Conservation (phyloP, 139 green algal species). For the Tetraselmis striata region DNA sequence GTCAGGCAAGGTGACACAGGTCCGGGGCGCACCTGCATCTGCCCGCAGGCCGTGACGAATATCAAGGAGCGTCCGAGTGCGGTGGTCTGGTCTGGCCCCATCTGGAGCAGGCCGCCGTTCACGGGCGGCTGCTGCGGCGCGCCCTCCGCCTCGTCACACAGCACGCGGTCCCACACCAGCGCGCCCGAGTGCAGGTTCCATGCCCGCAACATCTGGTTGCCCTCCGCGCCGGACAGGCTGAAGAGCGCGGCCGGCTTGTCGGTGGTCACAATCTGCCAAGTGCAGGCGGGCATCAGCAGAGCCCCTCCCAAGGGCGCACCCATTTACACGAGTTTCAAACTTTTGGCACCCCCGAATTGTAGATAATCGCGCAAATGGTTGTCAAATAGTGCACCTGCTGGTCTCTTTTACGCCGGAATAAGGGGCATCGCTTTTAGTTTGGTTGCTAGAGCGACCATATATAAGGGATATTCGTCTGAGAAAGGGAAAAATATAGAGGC, state of each 20-base stretch:
- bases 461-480: too few species aligned
- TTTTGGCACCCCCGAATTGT: slow-evolving; percentile 4
- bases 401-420: too few species aligned
- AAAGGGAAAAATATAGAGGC: too few species aligned
- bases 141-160: not conserved
- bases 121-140: not conserved
- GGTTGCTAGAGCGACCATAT: too few species aligned
- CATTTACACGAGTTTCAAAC: not conserved
- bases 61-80: not conserved
- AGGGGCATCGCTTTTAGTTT: too few species aligned
- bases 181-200: slow-evolving; percentile 40
- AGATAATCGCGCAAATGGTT: too few species aligned
- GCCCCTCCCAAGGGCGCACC: slow-evolving; percentile 2
- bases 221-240: slow-evolving; percentile 18
- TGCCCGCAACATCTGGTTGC: slow-evolving; percentile 20
- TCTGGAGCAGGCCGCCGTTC: not conserved
- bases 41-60: not conserved
- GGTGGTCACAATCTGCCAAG: slow-evolving; percentile 15
- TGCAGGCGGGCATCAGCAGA: slow-evolving; percentile 6
- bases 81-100: not conserved
- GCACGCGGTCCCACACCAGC: slow-evolving; percentile 32
- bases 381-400: too few species aligned
- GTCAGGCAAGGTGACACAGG: too few species aligned
- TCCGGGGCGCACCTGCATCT: not conserved
- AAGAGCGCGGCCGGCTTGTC: slow-evolving; percentile 22